Conservation (phyloP, 78 protist genomes). For the Emiliania huxleyi region DNA sequence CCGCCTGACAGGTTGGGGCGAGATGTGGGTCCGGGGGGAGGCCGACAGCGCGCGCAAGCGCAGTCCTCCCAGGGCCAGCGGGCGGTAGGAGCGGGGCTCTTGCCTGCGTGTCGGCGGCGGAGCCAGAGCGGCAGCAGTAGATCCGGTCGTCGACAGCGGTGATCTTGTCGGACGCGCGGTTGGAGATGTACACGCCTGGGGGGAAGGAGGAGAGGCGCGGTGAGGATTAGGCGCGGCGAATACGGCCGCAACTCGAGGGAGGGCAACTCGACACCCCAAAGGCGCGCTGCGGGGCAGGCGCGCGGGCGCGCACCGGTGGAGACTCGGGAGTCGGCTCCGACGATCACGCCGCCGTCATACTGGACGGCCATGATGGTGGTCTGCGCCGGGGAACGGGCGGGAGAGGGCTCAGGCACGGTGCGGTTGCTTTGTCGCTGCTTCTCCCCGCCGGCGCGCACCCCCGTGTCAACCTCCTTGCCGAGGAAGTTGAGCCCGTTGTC, state of each 20-base stretch:
- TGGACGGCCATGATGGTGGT: constrained; percentile 96
- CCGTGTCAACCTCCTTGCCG: neutral
- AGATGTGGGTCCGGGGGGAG: too few species aligned
- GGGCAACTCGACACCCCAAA: neutral
- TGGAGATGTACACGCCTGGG: constrained; percentile 84
- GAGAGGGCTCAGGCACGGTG: too few species aligned
- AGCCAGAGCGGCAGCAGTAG: constrained; percentile 92
- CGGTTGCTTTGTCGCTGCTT: too few species aligned
- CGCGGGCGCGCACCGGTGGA: constrained; percentile 67
- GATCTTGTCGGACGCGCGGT: constrained; percentile 93
- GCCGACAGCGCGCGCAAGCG: too few species aligned
- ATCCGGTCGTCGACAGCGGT: constrained; percentile 82
- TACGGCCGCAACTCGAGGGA: neutral
- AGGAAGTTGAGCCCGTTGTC: neutral
- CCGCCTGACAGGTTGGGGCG: too few species aligned
- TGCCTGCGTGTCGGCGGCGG: constrained; percentile 98
- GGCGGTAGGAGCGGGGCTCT: too few species aligned
- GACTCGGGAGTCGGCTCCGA: constrained; percentile 97
- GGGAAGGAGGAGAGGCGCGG: neutral
- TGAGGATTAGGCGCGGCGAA: too few species aligned
- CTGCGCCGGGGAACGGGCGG: neutral
- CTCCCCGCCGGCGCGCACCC: too few species aligned
- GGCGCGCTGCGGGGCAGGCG: neutral
- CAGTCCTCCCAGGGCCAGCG: too few species aligned
- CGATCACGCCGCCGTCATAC: constrained; percentile 93